These are phyloP conservation scores for Nitzschia inconspicua DNA, from an alignment of 108 stramenopile species.

Conservation along the genomic window DNA sequence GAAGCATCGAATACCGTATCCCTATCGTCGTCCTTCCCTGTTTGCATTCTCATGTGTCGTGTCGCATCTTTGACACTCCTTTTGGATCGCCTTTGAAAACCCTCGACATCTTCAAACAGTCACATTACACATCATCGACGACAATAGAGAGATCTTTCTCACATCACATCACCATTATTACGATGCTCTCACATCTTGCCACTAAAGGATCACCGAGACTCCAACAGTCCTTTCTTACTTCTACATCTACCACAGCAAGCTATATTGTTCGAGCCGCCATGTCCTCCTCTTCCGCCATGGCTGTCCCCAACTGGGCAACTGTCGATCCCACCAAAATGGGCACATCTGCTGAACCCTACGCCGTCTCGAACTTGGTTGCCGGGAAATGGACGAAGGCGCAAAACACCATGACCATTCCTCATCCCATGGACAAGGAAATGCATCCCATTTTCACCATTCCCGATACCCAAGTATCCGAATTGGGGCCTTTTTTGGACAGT, in stretches of 20 bases:
- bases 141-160: too few relatives aligned
- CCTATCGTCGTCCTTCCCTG: too few relatives aligned
- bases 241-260: too few relatives aligned
- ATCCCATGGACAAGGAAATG: constrained; percentile 66
- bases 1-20: too few relatives aligned
- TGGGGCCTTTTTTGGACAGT: constrained; percentile 77
- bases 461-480: constrained; percentile 66
- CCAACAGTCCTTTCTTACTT: not conserved
- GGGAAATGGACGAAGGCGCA: constrained; percentile 53
- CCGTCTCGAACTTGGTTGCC: constrained; percentile 68
- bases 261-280: too few relatives aligned
- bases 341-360: constrained; percentile 36
- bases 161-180: too few relatives aligned
- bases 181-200: not conserved
- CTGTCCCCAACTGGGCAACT: constrained; percentile 69
- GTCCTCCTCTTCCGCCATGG: not conserved
- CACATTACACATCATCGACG: too few relatives aligned
- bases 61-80: too few relatives aligned
- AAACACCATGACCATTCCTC: constrained; percentile 54
- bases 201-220: not conserved
- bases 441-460: constrained; percentile 74
- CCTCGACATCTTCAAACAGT: too few relatives aligned
- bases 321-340: constrained; percentile 76
- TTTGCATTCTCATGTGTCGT: too few relatives aligned
- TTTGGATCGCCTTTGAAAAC: too few relatives aligned